These are phyloP conservation scores for Nannochloropsis granulata DNA, from an alignment of 108 stramenopile genomes.

Conservation along the genomic window DNA sequence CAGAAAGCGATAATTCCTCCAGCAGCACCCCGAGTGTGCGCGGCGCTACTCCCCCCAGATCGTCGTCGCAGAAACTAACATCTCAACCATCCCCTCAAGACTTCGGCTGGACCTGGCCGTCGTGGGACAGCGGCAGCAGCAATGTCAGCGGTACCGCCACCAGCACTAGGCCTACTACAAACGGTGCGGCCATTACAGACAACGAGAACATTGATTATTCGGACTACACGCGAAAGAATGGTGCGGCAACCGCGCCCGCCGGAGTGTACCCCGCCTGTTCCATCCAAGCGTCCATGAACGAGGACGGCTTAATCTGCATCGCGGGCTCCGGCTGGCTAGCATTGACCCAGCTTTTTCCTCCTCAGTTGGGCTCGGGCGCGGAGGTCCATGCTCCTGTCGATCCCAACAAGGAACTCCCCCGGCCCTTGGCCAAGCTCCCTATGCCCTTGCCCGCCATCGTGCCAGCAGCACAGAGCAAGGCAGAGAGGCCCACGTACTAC, in stretches of 20 bases:
- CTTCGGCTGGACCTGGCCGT: background rate
- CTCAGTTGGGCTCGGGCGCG: background rate
- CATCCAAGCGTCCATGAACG: background rate
- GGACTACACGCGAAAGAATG: background rate
- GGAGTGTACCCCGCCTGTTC: background rate
- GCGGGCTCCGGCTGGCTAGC: background rate
- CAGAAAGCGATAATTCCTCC: background rate
- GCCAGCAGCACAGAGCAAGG: background rate
- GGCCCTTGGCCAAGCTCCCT: background rate
- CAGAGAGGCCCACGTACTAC: background rate
- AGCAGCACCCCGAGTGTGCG: background rate
- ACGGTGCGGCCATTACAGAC: background rate
- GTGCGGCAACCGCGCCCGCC: background rate
- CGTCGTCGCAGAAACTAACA: background rate
- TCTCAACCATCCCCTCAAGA: background rate
- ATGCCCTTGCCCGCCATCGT: background rate
- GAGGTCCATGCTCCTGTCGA: background rate
- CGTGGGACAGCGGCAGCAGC: background rate
- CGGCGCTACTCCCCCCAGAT: background rate
- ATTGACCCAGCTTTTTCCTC: background rate
- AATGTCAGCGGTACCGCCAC: background rate
- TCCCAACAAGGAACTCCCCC: background rate
- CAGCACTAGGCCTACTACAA: too few relatives aligned
- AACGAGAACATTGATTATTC: background rate
- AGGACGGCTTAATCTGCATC: background rate